Percentiles rank a stretch among this genome's conserved stretches.
These are phyloP conservation scores for Fimicolochytrium jonesii DNA, from an alignment of 192 early-diverging fungal genomes.

Conservation along the genomic window DNA sequence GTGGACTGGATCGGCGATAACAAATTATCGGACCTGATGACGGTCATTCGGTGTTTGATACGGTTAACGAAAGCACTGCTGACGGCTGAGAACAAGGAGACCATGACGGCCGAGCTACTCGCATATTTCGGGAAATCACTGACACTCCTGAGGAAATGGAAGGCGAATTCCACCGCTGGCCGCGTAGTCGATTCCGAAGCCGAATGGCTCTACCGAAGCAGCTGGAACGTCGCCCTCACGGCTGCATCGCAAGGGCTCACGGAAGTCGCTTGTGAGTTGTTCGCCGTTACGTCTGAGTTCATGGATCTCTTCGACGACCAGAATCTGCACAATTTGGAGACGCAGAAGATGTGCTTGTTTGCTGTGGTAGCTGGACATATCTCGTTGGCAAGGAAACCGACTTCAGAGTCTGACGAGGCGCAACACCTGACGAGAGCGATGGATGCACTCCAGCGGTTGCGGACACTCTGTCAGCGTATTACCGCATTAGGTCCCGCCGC, in stretches of 20 bases:
- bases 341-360: constrained; percentile 23
- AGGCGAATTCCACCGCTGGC: too few relatives aligned
- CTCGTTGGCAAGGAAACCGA: constrained; percentile 1
- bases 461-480: background rate
- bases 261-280: constrained; percentile 9
- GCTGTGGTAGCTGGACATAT: constrained; percentile 12
- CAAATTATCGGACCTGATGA: constrained; percentile 4
- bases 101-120: background rate
- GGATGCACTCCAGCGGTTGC: constrained; percentile 2
- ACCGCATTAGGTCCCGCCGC: background rate
- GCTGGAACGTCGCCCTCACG: constrained; percentile 21
- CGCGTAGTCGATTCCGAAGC: constrained; percentile 7
- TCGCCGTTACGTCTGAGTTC: constrained; percentile 12
- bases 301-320: constrained; percentile 5
- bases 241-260: constrained; percentile 1
- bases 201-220: constrained; percentile 18
- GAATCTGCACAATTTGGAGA: constrained; percentile 6
- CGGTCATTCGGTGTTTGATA: constrained; percentile 21
- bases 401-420: background rate
- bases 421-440: constrained; percentile 9
- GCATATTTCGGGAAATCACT: background rate
- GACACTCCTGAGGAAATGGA: background rate
- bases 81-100: background rate
- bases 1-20: constrained; percentile 10
- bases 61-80: constrained; percentile 18